A percentile compares a stretch with the other conserved stretches of the same genome.
These are phyloP conservation scores for Begonia peltatifolia DNA, from an alignment of 306 rosid species.

Conservation along the genomic window DNA sequence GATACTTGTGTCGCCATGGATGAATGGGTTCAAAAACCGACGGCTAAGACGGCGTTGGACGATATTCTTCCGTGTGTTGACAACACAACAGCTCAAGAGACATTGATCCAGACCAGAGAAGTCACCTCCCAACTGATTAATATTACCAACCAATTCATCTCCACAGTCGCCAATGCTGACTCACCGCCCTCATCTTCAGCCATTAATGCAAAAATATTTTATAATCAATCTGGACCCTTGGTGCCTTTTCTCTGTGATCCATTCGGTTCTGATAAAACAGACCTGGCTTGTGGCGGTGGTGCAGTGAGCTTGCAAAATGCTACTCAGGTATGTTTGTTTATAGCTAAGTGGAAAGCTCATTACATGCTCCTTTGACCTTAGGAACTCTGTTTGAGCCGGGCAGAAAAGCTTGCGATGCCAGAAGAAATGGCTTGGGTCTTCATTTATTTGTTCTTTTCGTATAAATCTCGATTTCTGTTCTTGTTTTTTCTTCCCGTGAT, in stretches of 20 bases:
- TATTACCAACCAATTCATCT: slow-evolving; percentile 12
- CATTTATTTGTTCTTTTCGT: too few species aligned
- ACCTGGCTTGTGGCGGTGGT: slow-evolving; percentile 13
- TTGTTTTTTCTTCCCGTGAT: too few species aligned
- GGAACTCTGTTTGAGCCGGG: too few species aligned
- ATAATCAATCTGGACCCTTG: slow-evolving; percentile 38
- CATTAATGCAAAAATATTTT: slow-evolving; percentile 4
- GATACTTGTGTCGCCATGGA: slow-evolving; percentile 48
- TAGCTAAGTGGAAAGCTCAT: neutral
- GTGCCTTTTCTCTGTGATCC: slow-evolving; percentile 41
- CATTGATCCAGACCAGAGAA: slow-evolving; percentile 21
- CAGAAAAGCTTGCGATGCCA: too few species aligned
- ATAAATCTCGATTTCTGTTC: too few species aligned
- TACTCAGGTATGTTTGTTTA: slow-evolving; percentile 11
- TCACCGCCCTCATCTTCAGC: slow-evolving; percentile 4
- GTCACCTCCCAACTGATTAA: slow-evolving; percentile 25
- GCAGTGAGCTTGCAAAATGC: slow-evolving; percentile 21
- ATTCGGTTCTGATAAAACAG: slow-evolving; percentile 13
- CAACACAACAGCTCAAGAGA: slow-evolving; percentile 30
- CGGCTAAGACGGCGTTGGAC: slow-evolving; percentile 51
- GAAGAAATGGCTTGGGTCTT: too few species aligned
- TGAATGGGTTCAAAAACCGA: slow-evolving; percentile 39
- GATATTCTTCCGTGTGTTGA: slow-evolving; percentile 73
- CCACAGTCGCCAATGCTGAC: slow-evolving; percentile 7
- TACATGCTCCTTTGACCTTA: too few species aligned